A percentile compares a stretch with the other conserved stretches of the same genome.
phyloP scores from a whole-genome alignment of 2,329 filamentous ascomycete genomes.

The Leptodontidium sp. region DNA sequence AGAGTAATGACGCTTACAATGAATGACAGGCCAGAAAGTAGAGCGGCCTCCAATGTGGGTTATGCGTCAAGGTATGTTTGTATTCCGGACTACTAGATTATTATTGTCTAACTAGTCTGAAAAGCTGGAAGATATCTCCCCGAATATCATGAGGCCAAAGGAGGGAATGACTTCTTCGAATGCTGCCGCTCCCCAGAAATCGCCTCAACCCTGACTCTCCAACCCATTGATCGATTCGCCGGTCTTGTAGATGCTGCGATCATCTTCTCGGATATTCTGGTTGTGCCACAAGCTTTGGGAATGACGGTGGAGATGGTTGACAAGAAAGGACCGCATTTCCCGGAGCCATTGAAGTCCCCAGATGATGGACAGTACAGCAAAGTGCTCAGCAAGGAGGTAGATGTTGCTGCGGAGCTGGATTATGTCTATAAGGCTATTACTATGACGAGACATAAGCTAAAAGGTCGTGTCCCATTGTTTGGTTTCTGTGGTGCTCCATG shows the following conservation, averaged over 20 bases:
- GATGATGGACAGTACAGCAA: constrained; percentile 83
- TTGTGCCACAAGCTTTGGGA: constrained; percentile 96
- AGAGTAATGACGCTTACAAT: constrained; percentile 25
- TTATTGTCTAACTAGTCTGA: background rate
- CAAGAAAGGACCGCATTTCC: constrained; percentile 96
- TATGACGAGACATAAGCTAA: constrained; percentile 85
- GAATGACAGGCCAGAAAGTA: constrained; percentile 77
- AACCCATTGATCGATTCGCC: constrained; percentile 90
- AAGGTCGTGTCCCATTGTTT: constrained; percentile 88
- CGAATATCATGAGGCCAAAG: constrained; percentile 97
- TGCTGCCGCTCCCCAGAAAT: constrained; percentile 95
- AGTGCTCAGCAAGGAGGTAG: constrained; percentile 79
- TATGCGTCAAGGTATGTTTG: constrained; percentile 87
- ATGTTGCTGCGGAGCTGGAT: constrained; percentile 83
- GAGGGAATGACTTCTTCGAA: constrained; percentile 91
- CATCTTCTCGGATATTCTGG: constrained; percentile 98
- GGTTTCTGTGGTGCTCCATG: constrained; percentile 97
- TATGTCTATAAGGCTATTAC: constrained; percentile 98
- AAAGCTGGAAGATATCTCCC: constrained; percentile 94
- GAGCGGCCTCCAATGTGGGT: constrained; percentile 97
- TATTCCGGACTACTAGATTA: background rate
- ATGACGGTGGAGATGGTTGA: constrained; percentile 99
- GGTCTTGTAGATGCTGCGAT: constrained; percentile 96
- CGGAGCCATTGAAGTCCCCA: constrained; percentile 80
- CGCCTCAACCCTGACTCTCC: constrained; percentile 90